These are phyloP conservation scores for Periconia sp. DNA, from an alignment of 2,329 filamentous ascomycete species.

Conservation along the genomic window DNA sequence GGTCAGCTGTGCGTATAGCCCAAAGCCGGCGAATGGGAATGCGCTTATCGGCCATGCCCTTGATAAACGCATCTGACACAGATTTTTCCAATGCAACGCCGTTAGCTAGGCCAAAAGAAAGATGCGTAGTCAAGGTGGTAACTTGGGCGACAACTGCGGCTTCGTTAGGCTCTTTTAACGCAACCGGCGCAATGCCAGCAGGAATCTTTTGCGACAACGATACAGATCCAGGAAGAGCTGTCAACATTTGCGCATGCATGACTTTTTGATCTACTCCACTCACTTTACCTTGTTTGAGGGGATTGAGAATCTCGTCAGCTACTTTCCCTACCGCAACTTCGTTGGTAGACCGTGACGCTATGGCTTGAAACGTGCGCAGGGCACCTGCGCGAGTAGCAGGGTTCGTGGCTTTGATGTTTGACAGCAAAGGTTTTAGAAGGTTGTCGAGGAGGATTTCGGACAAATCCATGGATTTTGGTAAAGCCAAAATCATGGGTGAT, in stretches of 20 bases:
- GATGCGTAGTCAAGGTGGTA: conserved; percentile 67
- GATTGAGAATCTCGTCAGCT: conserved; percentile 74
- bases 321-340: conserved; percentile 65
- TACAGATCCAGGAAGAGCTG: conserved; percentile 55
- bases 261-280: conserved; percentile 82
- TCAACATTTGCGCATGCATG: conserved; percentile 79
- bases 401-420: conserved; percentile 91
- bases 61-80: conserved; percentile 70
- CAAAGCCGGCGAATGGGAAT: conserved; percentile 75
- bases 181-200: conserved; percentile 66
- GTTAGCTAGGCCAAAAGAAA: conserved; percentile 63
- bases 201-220: conserved; percentile 68
- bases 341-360: conserved; percentile 65
- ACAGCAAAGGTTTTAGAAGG: conserved; percentile 82
- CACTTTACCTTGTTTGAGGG: conserved; percentile 81
- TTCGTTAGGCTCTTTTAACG: conserved; percentile 87
- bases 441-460: conserved; percentile 71
- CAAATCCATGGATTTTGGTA: conserved; percentile 73
- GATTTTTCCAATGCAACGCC: conserved; percentile 65
- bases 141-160: conserved; percentile 76
- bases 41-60: conserved; percentile 86
- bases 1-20: conserved; percentile 72
- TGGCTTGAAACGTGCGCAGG: conserved; percentile 69
- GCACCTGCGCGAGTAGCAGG: conserved; percentile 73
- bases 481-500: conserved; percentile 68